Conservation (phyloP, 495 filamentous ascomycete species). For the Lophiostoma macrostomum region DNA sequence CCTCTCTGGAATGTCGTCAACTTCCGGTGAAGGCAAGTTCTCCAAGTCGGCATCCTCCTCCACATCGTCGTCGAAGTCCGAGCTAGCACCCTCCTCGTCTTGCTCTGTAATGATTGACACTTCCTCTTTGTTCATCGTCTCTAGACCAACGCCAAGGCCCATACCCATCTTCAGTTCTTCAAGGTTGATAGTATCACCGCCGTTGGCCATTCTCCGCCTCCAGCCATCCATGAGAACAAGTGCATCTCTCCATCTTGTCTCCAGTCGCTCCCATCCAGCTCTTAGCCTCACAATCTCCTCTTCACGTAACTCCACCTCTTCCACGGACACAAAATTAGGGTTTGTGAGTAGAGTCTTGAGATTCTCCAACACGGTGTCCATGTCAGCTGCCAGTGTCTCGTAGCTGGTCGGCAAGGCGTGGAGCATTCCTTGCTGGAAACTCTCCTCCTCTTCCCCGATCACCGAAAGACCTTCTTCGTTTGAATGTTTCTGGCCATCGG, state of each 20-base stretch:
- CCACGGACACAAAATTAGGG: slow-evolving; percentile 93
- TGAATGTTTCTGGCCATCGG: slow-evolving; percentile 41
- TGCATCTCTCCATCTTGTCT: slow-evolving; percentile 83
- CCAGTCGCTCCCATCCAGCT: slow-evolving; percentile 87
- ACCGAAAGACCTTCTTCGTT: slow-evolving; percentile 13
- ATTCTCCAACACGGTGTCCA: slow-evolving; percentile 73
- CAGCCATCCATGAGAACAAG: slow-evolving; percentile 89
- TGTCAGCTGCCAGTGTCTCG: slow-evolving; percentile 67
- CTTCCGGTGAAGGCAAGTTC: slow-evolving; percentile 23
- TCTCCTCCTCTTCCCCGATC: slow-evolving; percentile 45
- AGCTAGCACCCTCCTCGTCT: slow-evolving; percentile 22
- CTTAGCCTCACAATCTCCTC: slow-evolving; percentile 80
- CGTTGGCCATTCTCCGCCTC: slow-evolving; percentile 76
- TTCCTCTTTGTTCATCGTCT: slow-evolving; percentile 15
- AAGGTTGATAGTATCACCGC: slow-evolving; percentile 74
- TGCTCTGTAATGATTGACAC: slow-evolving; percentile 19
- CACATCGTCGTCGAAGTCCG: slow-evolving; percentile 16
- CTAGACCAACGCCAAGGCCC: slow-evolving; percentile 32
- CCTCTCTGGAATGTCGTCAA: slow-evolving; percentile 20
- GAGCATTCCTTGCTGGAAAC: slow-evolving; percentile 34
- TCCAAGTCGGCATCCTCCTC: slow-evolving; percentile 26
- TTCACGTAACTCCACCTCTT: slow-evolving; percentile 85
- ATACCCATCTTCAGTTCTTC: slow-evolving; percentile 80
- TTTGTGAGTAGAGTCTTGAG: slow-evolving; percentile 82
- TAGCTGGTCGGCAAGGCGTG: slow-evolving; percentile 56